phyloP scores from a whole-genome alignment of 2,329 filamentous ascomycete genomes.

The Colletotrichum navitas region DNA sequence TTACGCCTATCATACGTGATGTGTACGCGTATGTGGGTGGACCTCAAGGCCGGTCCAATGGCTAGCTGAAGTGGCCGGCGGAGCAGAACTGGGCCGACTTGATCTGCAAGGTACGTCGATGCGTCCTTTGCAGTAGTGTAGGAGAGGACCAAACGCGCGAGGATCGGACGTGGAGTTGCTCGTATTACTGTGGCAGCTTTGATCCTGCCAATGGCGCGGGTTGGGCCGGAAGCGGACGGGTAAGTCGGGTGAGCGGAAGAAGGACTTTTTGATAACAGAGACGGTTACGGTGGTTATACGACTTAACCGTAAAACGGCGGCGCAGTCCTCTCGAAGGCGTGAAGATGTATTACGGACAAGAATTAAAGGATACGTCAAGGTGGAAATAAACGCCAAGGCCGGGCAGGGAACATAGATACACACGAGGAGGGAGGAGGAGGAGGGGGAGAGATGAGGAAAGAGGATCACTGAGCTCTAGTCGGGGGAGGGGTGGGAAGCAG shows the following conservation, averaged over 20 bases:
- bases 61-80: conserved; percentile 7
- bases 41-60: conserved; percentile 30
- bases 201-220: conserved; percentile 19
- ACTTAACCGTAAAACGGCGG: conserved; percentile 4
- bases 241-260: conserved; percentile 10
- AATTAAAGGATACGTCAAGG: conserved; percentile 18
- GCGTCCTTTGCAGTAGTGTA: conserved; percentile 4
- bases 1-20: conserved; percentile 37
- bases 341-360: conserved; percentile 24
- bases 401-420: neutral
- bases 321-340: conserved; percentile 32
- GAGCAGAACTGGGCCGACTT: neutral
- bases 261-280: conserved; percentile 3
- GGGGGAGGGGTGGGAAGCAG: conserved; percentile 18
- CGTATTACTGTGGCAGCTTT: conserved; percentile 25
- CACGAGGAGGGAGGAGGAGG: neutral
- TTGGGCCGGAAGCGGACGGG: conserved; percentile 1
- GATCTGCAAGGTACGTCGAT: conserved; percentile 24
- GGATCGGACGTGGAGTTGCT: conserved; percentile 11
- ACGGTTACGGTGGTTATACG: neutral
- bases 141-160: conserved; percentile 1
- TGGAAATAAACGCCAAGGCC: neutral
- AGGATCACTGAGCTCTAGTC: neutral
- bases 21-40: conserved; percentile 36
- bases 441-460: neutral